Base-by-base conservation (phyloP, 257 asterid species). In the Primulina huaijiensis region DNA sequence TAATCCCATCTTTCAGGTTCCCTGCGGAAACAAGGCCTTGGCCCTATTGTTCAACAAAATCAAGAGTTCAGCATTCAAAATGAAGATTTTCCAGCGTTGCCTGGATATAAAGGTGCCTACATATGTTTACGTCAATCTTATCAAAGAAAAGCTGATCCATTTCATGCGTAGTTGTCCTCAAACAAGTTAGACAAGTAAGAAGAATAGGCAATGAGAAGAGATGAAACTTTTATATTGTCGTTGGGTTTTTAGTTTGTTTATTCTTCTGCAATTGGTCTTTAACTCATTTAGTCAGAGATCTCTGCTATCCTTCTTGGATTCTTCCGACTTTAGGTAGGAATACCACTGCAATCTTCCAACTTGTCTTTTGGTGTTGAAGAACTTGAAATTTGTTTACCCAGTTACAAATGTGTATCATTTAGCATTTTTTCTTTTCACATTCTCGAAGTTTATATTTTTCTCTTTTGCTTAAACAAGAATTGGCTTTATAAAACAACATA, bases 21-120 rank as follows among this genome's bases (percentile, higher is more conserved):
- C 38, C 72, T 94, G 85, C 89, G 97, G 74, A 91, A 94, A 80
- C 99, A 94, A 82, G 90, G 92, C 75, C 87, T 88, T 43, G 78
- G 90, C 81, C 89, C 96, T 64, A 85, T 94, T 52, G 93, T 82
- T 77, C 99, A 94, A 78, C 99, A 89, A 83, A 94, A 91, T 83
- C 99, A 94, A 77, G 99, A 94, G 81, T 94, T 94, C 82, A 94
- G 98, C 80, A 94, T 94, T 77, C 99, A 94, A 78, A 91, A 92
- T 80, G 99, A 94, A 87, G 99, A 94, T 80, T 94, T 94, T 71
- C 99, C 99, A 33, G 99, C 98, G 70, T 85, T 94, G 63, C 97
- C 96, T 67, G 99, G 99, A 75, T 88, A 81, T 74, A 94, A 89
- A 87, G 99, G 99, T 91, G 75, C 77, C 67, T 65, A 20, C 62